Evolutionary conservation across 2,329 filamentous ascomycete species (phyloP), one percentile per base, ranked within the genome.

Genomic region (Amphichorda felina): DNA sequence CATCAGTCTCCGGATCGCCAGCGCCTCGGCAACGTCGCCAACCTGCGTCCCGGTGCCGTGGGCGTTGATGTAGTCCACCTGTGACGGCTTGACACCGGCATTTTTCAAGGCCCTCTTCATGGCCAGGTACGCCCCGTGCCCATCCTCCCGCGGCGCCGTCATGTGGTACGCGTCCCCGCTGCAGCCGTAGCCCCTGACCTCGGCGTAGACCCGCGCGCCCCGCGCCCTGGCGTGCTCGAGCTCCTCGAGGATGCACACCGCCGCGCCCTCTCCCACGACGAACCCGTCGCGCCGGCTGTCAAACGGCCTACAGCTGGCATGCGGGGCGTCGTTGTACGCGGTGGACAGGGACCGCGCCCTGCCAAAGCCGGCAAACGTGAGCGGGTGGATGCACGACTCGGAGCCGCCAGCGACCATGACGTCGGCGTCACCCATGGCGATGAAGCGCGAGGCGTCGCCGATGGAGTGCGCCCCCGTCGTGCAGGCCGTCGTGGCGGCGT

Each of bases 381-480:
- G 68, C 8, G 91, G 91, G 52, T 98, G 89, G 38, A 98, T 89
- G 55, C 91, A 98, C 0, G 89, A 87, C 58, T 98, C 91, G 8
- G 89, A 77, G 19, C 89, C 89, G 29, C 91, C 91, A n/a, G 91
- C 87, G 8, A 98, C 62, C 87, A 98, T 96, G 37, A 96, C 81
- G 55, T 94, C 73, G 31, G 89, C 89, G 53, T 96, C 89, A 6
- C 87, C 88, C 50, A 79, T 79, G n/a, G 81, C 75, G 41, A 98
- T 89, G 53, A 95, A 85, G 14, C 89, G 77, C n/a, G 83, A 79
- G 5, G 91, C 91, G 55, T 98, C 91, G 14, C 89, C 91, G 34
- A 98, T 79, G 2, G 88, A 87, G 60, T 98, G 91, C 1, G 89
- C 85, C 9, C 91, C 91, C 0, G 91, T 98, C 1, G 91, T 96